Base-by-base conservation (phyloP, 1,284 basidiomycete species). In the Stygiomarasmius scandens region DNA sequence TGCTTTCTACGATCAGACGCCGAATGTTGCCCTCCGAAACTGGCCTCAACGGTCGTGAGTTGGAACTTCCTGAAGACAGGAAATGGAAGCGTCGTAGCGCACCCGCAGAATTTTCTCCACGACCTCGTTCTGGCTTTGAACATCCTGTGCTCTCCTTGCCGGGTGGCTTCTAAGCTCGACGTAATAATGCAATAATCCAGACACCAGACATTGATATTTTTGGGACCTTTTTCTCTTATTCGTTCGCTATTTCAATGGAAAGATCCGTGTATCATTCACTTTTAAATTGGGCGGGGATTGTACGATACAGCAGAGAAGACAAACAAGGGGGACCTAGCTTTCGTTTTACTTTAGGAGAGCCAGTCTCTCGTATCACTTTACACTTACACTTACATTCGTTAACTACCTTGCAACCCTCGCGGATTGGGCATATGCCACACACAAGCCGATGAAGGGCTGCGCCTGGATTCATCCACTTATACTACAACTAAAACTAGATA, bases 1-100 rank as follows among this genome's bases (percentile, higher is more conserved):
- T 91, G 88, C 77, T 90, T 55, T 78, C 76, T 32, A 82, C 82
- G 14, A 76, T 90, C 58, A 77, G 78, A 61, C 79, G 83, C 52
- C 81, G 87, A 64, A 83, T 79, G 9, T 60, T 77, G 52, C 72
- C 76, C 4, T 67, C 66, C 41, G 72, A 61, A 23, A 59, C 55
- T 53, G 64, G 63, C 53, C 41, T 52, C 27, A 52, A 58, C 32
- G 61, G 60, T 22, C 60, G 59, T 10, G 58, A 64, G 27, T 62
- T 63, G 16, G 70, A 71, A 20, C 11, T 41, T 41, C 36, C 38
- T 32, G 69, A 67, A 36, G 67, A 71, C 29, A 73, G 74, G 47
- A 74, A 71, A 59, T 76, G 71, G 71, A 79, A 76, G 65, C 75
- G 80, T 48, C 74, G 73, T 59, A 82, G 80, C 61, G 79, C 77